Conservation (phyloP, 352 stramenopile genomes). For the Pythium sukuiense region DNA sequence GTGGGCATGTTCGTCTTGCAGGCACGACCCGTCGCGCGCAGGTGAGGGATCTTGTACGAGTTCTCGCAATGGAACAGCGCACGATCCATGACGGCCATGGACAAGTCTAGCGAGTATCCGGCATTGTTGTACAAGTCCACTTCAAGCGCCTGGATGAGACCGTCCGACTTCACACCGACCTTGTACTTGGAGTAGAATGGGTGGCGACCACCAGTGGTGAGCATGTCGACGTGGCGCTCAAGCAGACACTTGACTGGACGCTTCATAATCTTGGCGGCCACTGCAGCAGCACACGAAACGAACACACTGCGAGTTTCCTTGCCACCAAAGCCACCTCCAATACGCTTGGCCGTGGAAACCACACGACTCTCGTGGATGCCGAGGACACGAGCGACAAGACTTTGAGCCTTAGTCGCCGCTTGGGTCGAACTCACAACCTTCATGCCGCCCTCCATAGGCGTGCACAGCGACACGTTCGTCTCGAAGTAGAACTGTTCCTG, state of each 20-base stretch:
- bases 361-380: conserved; percentile 91
- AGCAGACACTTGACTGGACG: conserved; percentile 90
- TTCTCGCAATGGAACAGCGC: conserved; percentile 96
- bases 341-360: conserved; percentile 91
- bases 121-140: conserved; percentile 95
- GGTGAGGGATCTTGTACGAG: conserved; percentile 92
- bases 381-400: conserved; percentile 87
- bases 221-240: conserved; percentile 95
- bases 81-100: conserved; percentile 92
- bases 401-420: conserved; percentile 92
- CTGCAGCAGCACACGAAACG: conserved; percentile 87
- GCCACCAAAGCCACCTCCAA: conserved; percentile 96
- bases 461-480: conserved; percentile 84
- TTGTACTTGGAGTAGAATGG: conserved; percentile 95
- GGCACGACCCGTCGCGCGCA: conserved; percentile 84
- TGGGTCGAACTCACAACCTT: conserved; percentile 95
- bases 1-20: conserved; percentile 95
- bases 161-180: conserved; percentile 79
- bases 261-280: conserved; percentile 89
- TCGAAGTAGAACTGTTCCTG: conserved; percentile 98
- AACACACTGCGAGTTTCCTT: conserved; percentile 95
- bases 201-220: conserved; percentile 91
- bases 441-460: conserved; percentile 86
- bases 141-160: conserved; percentile 89
- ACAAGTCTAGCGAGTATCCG: conserved; percentile 94